These are phyloP conservation scores for Aeminium ludgeri DNA, from an alignment of 495 filamentous ascomycete genomes.

Conservation along the genomic window DNA sequence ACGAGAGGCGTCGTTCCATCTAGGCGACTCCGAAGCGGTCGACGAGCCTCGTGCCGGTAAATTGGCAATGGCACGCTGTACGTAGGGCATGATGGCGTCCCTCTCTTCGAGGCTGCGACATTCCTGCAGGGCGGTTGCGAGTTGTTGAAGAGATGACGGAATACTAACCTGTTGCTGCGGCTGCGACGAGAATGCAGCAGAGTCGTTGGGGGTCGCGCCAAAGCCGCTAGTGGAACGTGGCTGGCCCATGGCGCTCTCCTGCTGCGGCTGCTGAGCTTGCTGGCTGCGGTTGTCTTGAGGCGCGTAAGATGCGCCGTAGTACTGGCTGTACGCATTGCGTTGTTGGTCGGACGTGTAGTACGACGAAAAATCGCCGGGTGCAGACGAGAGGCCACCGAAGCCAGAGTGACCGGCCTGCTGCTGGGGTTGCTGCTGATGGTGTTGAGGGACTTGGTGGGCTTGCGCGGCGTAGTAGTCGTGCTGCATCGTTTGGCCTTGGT, in stretches of 20 bases:
- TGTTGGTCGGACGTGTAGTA: constrained; percentile 72
- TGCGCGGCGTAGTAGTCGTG: constrained; percentile 39
- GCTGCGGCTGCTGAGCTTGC: constrained; percentile 28
- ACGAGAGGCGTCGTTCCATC: too few species aligned
- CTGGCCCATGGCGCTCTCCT: constrained; percentile 54
- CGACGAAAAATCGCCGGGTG: constrained; percentile 62
- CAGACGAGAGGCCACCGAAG: constrained; percentile 48
- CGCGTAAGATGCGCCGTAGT: constrained; percentile 56
- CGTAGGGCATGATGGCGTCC: too few species aligned
- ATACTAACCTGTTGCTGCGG: constrained; percentile 26
- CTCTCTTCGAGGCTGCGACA: not conserved
- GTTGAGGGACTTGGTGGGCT: constrained; percentile 25
- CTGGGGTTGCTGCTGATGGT: constrained; percentile 26
- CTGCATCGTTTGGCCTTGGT: constrained; percentile 44
- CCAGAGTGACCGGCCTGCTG: constrained; percentile 31
- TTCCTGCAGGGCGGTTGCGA: not conserved
- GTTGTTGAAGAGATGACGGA: constrained; percentile 1
- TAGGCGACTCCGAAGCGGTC: too few species aligned
- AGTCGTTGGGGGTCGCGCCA: constrained; percentile 48
- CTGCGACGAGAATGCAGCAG: constrained; percentile 35
- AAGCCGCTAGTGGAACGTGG: constrained; percentile 61
- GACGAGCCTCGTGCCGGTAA: too few species aligned
- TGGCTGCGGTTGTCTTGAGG: constrained; percentile 43
- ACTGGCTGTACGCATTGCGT: constrained; percentile 59
- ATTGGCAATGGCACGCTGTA: too few species aligned